Evolutionary conservation across 371 early-diverging fungal genomes (phyloP), one percentile per base, ranked within the genome.

Genomic region (Conidiobolus incongruus): DNA sequence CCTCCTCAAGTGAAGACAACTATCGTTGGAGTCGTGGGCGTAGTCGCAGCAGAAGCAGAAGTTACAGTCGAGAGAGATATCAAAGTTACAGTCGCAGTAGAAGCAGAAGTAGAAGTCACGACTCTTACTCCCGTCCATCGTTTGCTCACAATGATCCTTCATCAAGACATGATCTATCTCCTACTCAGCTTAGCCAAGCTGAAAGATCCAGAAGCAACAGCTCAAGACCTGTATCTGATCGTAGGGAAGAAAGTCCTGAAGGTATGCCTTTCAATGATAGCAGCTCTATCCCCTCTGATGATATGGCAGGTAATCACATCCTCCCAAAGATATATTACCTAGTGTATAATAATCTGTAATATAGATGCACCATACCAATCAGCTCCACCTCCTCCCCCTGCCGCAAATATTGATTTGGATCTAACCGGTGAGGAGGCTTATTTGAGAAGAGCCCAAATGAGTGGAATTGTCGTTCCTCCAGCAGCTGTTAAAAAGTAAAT

Each of bases 341-440:
- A 42, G 41, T 3, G 17, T 47, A 4, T 24, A 49, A 12, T 44
- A 49, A 19, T 28, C 48, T 22, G 30, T 49, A 13, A 37, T 28
- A 15, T 10, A 35, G 23, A 37, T 10, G 28, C 43, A 12, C 10
- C 42, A 12, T 16, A 39, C 19, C 22, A 35, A 1, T 11, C 44
- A 20, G 40, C 50, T 38, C 40, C 54, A 19, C 39, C 40, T 12
- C 47, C 49, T 22, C n/a, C 40, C 15, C 47, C 49, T 22, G 26
- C 30, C 5, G 20, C 29, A 17, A 40, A 32, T 21, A 50, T 62
- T 8, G 53, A 62, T 44, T 47, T 53, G 4, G 66, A 68, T 35
- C 63, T 62, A 20, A 59, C 74, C 0, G 78, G 75, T 22, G 78
- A 79, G 20, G 81, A 81, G 47, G 81, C 75, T 5, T 77, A 74